A percentile compares a stretch with the other conserved stretches of the same genome.
These are phyloP conservation scores for Cryptococcus sp. DNA, from an alignment of 1,284 basidiomycete species.

Conservation along the genomic window DNA sequence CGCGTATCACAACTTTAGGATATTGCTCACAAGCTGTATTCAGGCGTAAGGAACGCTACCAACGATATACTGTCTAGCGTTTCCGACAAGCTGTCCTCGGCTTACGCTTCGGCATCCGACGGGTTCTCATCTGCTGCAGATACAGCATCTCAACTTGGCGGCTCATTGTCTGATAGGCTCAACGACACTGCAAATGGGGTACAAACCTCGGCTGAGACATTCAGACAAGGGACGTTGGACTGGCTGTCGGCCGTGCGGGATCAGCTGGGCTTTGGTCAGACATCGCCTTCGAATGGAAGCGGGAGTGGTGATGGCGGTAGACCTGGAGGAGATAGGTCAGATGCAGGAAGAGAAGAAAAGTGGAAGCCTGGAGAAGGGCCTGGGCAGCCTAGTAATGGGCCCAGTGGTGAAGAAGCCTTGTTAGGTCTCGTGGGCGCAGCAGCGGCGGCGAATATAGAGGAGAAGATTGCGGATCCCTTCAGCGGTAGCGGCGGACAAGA, in stretches of 20 bases:
- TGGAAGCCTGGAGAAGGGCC: conserved; percentile 39
- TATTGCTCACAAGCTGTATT: neutral
- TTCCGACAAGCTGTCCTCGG: conserved; percentile 39
- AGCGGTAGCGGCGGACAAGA: conserved; percentile 27
- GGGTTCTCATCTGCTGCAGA: conserved; percentile 31
- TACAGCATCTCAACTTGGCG: conserved; percentile 21
- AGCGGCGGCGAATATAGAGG: conserved; percentile 15
- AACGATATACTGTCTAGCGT: conserved; percentile 41
- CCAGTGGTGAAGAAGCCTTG: conserved; percentile 26
- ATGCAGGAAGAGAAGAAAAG: conserved; percentile 14
- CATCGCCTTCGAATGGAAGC: conserved; percentile 16
- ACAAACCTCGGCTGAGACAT: conserved; percentile 31
- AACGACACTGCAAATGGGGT: conserved; percentile 25
- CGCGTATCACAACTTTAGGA: too few relatives aligned
- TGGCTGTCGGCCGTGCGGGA: conserved; percentile 48
- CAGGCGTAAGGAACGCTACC: conserved; percentile 50
- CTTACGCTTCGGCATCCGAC: conserved; percentile 40
- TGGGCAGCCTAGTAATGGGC: conserved; percentile 27
- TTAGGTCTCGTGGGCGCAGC: conserved; percentile 30
- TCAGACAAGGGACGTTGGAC: conserved; percentile 36
- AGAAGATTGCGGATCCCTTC: conserved; percentile 18
- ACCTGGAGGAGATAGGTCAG: conserved; percentile 3
- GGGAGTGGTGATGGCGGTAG: conserved; percentile 2
- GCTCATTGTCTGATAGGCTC: conserved; percentile 15
- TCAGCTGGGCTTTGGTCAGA: conserved; percentile 14